A percentile compares a stretch with the other conserved stretches of the same genome.
Conservation (phyloP, 108 stramenopile genomes). For the Seminavis robusta region DNA sequence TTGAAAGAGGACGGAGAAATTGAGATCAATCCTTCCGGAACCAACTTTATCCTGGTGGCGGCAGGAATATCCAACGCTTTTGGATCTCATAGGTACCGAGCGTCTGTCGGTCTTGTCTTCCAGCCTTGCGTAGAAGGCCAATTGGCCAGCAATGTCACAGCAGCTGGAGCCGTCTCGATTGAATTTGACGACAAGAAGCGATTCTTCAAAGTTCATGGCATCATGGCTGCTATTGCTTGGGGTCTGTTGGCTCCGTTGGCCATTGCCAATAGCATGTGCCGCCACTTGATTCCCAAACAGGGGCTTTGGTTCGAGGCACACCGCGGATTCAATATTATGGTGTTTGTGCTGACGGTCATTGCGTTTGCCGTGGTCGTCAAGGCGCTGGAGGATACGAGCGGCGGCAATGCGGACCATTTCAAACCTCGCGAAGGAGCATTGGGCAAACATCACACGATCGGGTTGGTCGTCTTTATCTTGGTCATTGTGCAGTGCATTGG, state of each 20-base stretch:
- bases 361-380: slow-evolving; percentile 38
- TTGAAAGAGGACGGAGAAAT: slow-evolving; percentile 46
- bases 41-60: slow-evolving; percentile 47
- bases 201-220: no score
- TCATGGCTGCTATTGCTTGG: slow-evolving; percentile 59
- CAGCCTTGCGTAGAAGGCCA: no score
- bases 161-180: no score
- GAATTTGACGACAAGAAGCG: no score
- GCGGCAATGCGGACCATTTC: slow-evolving; percentile 22
- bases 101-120: no score
- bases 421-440: no score
- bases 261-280: slow-evolving; percentile 45
- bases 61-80: slow-evolving; percentile 32
- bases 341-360: slow-evolving; percentile 24
- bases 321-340: slow-evolving; percentile 24
- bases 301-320: slow-evolving; percentile 46
- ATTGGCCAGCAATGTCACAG: no score
- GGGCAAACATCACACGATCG: slow-evolving; percentile 23
- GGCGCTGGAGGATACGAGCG: slow-evolving; percentile 29
- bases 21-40: slow-evolving; percentile 22
- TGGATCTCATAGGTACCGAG: slow-evolving; percentile 38
- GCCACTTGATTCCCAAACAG: slow-evolving; percentile 18
- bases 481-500: slow-evolving; percentile 29
- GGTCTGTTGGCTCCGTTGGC: slow-evolving; percentile 58
- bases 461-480: slow-evolving; percentile 43